Evolutionary conservation across 495 filamentous ascomycete species (phyloP).

Genomic region (Penicillium herquei): DNA sequence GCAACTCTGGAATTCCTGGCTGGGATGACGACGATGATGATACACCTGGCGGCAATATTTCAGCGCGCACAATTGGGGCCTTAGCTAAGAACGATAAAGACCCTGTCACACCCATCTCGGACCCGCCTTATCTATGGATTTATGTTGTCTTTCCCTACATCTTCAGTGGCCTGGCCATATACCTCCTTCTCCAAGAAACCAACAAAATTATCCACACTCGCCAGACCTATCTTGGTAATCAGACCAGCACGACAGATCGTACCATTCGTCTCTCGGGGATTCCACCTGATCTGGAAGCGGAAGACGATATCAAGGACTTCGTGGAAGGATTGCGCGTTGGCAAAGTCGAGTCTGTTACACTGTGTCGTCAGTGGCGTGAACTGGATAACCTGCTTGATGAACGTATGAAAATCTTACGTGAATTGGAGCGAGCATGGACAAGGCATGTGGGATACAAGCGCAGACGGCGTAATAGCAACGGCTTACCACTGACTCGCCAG

Average conservation of each 20-base stretch:
- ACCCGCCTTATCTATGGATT: slow-evolving; percentile 77
- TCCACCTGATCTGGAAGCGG: slow-evolving; percentile 72
- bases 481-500: slow-evolving; percentile 51
- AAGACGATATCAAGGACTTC: slow-evolving; percentile 80
- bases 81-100: slow-evolving; percentile 29
- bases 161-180: slow-evolving; percentile 80
- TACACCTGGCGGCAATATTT: slow-evolving; percentile 11
- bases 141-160: slow-evolving; percentile 90
- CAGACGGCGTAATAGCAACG: slow-evolving; percentile 46
- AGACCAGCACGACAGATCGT: slow-evolving; percentile 90
- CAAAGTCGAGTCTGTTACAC: slow-evolving; percentile 83
- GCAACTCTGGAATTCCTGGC: slow-evolving; percentile 42
- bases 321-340: slow-evolving; percentile 87
- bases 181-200: slow-evolving; percentile 78
- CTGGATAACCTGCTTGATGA: slow-evolving; percentile 74
- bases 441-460: slow-evolving; percentile 58
- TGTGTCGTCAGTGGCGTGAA: slow-evolving; percentile 85
- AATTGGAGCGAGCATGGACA: slow-evolving; percentile 84
- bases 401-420: slow-evolving; percentile 61
- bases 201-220: slow-evolving; percentile 76
- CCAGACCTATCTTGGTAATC: slow-evolving; percentile 88
- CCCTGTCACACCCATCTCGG: slow-evolving; percentile 19
- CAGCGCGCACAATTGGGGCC: slow-evolving; percentile 9
- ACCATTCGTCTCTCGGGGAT: slow-evolving; percentile 92
- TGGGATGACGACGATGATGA: slow-evolving; percentile 31